Percentiles rank a stretch among this genome's conserved stretches.
phyloP scores from a whole-genome alignment of 1,139 yeast species.

The Saccharomyces hybrid region DNA sequence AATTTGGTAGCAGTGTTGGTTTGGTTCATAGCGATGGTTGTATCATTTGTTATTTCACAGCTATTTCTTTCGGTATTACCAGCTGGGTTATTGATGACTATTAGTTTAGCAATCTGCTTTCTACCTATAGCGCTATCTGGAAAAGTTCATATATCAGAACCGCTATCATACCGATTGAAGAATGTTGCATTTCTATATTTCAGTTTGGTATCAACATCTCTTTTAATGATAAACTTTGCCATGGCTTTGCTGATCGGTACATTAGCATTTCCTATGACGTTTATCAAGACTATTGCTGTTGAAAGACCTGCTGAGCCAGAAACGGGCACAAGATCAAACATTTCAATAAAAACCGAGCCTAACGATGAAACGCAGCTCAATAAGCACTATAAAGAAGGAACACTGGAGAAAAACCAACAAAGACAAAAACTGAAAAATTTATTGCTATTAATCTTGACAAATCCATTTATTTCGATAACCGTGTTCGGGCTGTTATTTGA shows the following conservation, averaged over 20 bases:
- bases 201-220: constrained; percentile 63
- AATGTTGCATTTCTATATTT: constrained; percentile 49
- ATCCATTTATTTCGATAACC: constrained; percentile 46
- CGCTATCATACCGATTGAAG: constrained; percentile 27
- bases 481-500: constrained; percentile 34
- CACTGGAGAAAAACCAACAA: background rate
- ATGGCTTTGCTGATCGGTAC: constrained; percentile 67
- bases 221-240: constrained; percentile 78
- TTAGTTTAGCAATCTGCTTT: constrained; percentile 13
- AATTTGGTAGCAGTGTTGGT: constrained; percentile 16
- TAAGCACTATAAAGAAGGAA: background rate
- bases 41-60: constrained; percentile 26
- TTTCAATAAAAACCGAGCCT: constrained; percentile 1
- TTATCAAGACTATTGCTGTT: constrained; percentile 35
- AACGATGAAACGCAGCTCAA: background rate
- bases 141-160: constrained; percentile 15
- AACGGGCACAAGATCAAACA: background rate
- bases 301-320: background rate
- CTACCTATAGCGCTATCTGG: constrained; percentile 14
- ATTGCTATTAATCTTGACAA: constrained; percentile 40
- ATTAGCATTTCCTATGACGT: constrained; percentile 62
- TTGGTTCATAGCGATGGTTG: constrained; percentile 14
- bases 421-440: constrained; percentile 29
- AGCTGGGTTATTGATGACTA: constrained; percentile 10
- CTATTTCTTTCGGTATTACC: constrained; percentile 14